Conservation (phyloP, 441 rosid species). For the Mallotus japonicus region DNA sequence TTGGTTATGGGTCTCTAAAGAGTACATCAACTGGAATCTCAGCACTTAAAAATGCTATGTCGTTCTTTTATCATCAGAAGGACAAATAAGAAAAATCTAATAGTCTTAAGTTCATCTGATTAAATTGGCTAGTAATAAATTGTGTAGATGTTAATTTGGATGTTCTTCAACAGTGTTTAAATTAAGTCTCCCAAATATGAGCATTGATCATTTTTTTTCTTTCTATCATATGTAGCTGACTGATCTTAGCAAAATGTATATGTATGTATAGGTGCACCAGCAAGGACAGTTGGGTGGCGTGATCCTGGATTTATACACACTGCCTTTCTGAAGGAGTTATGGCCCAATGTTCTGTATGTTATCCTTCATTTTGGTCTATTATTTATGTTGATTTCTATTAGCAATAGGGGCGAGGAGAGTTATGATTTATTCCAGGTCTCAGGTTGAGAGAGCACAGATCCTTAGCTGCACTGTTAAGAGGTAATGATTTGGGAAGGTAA, state of each 20-base stretch:
- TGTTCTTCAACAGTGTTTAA: slow-evolving; percentile 6
- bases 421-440: neutral
- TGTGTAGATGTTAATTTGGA: neutral
- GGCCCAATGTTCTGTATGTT: slow-evolving; percentile 68
- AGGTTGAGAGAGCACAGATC: neutral
- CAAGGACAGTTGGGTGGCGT: slow-evolving; percentile 93
- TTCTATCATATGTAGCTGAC: neutral
- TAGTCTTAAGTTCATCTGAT: neutral
- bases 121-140: neutral
- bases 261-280: slow-evolving; percentile 57
- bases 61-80: neutral
- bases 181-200: neutral
- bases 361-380: slow-evolving; percentile 4
- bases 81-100: neutral
- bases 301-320: slow-evolving; percentile 92
- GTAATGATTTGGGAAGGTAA: neutral
- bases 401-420: neutral
- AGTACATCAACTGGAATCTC: neutral
- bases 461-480: neutral
- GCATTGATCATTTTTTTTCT: neutral
- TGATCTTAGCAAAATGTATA: slow-evolving; percentile 13
- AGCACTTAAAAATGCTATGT: neutral
- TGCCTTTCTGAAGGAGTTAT: slow-evolving; percentile 64
- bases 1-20: slow-evolving; percentile 7
- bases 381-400: neutral